phyloP scores from a whole-genome alignment of 2,329 filamentous ascomycete genomes.

The Teratosphaeriaceae sp. region DNA sequence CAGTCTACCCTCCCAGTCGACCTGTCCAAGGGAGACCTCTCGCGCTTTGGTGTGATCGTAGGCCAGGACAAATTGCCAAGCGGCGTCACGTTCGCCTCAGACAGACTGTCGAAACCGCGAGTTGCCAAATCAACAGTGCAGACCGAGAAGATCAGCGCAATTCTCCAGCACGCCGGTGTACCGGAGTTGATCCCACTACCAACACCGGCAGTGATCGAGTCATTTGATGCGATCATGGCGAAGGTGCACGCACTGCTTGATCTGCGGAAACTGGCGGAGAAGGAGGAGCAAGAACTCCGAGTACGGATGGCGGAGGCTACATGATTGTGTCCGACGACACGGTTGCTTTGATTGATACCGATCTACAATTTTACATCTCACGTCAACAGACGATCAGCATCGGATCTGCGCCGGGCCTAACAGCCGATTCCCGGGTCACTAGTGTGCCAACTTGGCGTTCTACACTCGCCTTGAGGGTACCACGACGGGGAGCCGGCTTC shows the following conservation, averaged over 20 bases:
- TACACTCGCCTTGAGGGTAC: no score
- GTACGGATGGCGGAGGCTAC: constrained; percentile 37
- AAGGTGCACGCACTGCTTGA: constrained; percentile 65
- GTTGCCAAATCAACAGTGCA: constrained; percentile 70
- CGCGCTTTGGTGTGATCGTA: constrained; percentile 65
- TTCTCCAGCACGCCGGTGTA: constrained; percentile 65
- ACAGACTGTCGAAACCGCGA: constrained; percentile 71
- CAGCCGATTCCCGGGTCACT: no score
- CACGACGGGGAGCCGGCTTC: no score
- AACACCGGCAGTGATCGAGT: constrained; percentile 61
- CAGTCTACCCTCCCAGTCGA: constrained; percentile 36
- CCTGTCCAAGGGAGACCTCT: constrained; percentile 71
- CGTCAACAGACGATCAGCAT: no score
- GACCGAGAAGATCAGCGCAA: constrained; percentile 66
- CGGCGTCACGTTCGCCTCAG: constrained; percentile 84
- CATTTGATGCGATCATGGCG: constrained; percentile 64
- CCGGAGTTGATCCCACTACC: constrained; percentile 65
- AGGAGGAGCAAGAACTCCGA: constrained; percentile 65
- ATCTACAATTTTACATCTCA: no score
- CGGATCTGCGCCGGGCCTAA: no score
- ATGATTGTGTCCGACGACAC: not conserved
- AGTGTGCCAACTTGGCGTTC: no score
- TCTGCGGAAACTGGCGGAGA: constrained; percentile 66
- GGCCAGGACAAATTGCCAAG: constrained; percentile 76
- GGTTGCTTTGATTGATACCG: no score